A percentile compares a stretch with the other conserved stretches of the same genome.
Conservation (phyloP, 805 yeast genomes). For the Sporopachydermia lactativora region DNA sequence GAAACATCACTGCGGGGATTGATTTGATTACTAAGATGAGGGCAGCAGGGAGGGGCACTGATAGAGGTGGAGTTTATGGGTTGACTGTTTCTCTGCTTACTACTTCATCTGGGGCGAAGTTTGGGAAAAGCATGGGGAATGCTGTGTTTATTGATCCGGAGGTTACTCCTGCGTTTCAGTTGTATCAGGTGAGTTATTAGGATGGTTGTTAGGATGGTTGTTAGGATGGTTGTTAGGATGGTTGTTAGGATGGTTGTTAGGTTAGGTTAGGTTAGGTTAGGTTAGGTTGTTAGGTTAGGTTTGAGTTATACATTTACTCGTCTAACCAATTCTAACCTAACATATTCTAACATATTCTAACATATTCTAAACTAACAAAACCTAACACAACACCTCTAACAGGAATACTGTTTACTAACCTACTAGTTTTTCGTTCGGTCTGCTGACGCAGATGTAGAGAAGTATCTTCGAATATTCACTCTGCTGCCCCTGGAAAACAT, state of each 20-base stretch:
- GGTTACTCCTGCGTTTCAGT: slow-evolving; percentile 66
- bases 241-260: no score
- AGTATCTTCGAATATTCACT: slow-evolving; percentile 64
- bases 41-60: slow-evolving; percentile 12
- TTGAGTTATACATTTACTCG: no score
- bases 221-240: no score
- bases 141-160: slow-evolving; percentile 74
- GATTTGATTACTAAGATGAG: slow-evolving; percentile 62
- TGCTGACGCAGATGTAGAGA: slow-evolving; percentile 61
- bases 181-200: slow-evolving; percentile 51
- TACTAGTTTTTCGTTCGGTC: slow-evolving; percentile 50
- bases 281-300: no score
- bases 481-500: slow-evolving; percentile 55
- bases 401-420: no score
- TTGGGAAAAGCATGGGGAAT: slow-evolving; percentile 95
- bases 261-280: no score
- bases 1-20: slow-evolving; percentile 91
- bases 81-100: slow-evolving; percentile 83
- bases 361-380: slow-evolving; percentile 2
- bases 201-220: no score
- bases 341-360: no score
- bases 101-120: slow-evolving; percentile 80
- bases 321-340: no score
- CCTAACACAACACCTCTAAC: background rate
- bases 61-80: slow-evolving; percentile 32